Percentiles rank a stretch among this genome's conserved stretches.
Conservation (phyloP, 176 grass and related monocot genomes). For the Eragrostis nindensis region DNA sequence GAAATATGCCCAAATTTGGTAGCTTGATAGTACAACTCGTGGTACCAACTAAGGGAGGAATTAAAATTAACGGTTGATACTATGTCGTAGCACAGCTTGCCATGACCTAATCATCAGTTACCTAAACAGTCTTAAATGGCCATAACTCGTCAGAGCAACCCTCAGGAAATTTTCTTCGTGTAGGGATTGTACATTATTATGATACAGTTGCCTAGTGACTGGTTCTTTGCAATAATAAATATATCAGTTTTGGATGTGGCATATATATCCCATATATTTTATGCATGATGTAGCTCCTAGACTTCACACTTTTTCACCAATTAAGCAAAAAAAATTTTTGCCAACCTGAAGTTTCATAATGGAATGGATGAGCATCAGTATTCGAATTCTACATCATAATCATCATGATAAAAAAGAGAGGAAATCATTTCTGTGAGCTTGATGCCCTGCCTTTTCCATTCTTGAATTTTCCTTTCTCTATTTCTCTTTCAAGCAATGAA, state of each 20-base stretch:
- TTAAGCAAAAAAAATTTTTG: not conserved
- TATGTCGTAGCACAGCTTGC: not conserved
- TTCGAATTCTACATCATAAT: not conserved
- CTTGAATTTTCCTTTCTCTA: not conserved
- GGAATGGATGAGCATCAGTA: not conserved
- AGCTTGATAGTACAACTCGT: not conserved
- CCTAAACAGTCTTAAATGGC: conserved; percentile 10
- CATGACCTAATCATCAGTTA: not conserved
- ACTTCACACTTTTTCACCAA: too few species aligned
- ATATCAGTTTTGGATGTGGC: too few species aligned
- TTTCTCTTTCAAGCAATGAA: not conserved
- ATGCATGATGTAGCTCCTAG: too few species aligned
- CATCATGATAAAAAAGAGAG: not conserved
- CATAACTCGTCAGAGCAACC: too few species aligned
- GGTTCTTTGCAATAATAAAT: too few species aligned
- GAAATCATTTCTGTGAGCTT: not conserved
- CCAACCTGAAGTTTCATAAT: too few species aligned
- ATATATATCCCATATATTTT: too few species aligned
- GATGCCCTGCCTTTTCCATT: not conserved
- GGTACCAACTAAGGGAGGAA: conserved; percentile 13
- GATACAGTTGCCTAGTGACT: too few species aligned
- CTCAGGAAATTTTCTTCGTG: too few species aligned
- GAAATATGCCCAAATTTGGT: conserved; percentile 14
- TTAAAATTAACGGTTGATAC: not conserved
- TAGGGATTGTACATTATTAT: too few species aligned